Conservation (phyloP, 495 filamentous ascomycete species). For the Lasiosphaeria hispida region DNA sequence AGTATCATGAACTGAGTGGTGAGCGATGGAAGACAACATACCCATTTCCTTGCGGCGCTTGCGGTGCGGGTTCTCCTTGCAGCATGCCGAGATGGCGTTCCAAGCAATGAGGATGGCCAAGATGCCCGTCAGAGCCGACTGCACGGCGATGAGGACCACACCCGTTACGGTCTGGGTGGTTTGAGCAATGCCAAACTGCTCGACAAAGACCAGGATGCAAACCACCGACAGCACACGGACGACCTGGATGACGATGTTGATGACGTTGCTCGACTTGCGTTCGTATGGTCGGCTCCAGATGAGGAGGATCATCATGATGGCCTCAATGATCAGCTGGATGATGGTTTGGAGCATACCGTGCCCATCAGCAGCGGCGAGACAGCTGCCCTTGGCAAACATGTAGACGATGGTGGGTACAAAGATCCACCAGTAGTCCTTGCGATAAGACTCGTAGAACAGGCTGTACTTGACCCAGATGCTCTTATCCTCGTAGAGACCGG, state of each 20-base stretch:
- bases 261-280: slow-evolving; percentile 78
- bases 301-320: slow-evolving; percentile 64
- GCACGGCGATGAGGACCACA: slow-evolving; percentile 83
- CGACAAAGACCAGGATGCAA: slow-evolving; percentile 90
- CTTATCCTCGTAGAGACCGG: slow-evolving; percentile 80
- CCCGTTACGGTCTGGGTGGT: slow-evolving; percentile 93
- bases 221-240: slow-evolving; percentile 90
- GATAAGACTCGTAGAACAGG: slow-evolving; percentile 94
- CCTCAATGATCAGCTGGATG: slow-evolving; percentile 78
- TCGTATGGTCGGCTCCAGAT: slow-evolving; percentile 85
- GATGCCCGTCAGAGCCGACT: slow-evolving; percentile 76
- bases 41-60: slow-evolving; percentile 80
- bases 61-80: slow-evolving; percentile 85
- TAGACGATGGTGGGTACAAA: slow-evolving; percentile 91
- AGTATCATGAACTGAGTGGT: slow-evolving; percentile 2
- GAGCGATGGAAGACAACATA: slow-evolving; percentile 45
- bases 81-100: slow-evolving; percentile 80
- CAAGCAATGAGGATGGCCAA: slow-evolving; percentile 87
- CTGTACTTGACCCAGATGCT: slow-evolving; percentile 93
- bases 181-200: slow-evolving; percentile 84
- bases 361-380: slow-evolving; percentile 84
- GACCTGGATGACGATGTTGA: slow-evolving; percentile 90
- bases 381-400: slow-evolving; percentile 84
- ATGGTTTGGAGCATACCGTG: slow-evolving; percentile 78
- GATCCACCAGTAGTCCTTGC: slow-evolving; percentile 92